These are phyloP conservation scores for Metarhizium rileyi DNA, from an alignment of 2,329 filamentous ascomycete genomes.

Conservation along the genomic window DNA sequence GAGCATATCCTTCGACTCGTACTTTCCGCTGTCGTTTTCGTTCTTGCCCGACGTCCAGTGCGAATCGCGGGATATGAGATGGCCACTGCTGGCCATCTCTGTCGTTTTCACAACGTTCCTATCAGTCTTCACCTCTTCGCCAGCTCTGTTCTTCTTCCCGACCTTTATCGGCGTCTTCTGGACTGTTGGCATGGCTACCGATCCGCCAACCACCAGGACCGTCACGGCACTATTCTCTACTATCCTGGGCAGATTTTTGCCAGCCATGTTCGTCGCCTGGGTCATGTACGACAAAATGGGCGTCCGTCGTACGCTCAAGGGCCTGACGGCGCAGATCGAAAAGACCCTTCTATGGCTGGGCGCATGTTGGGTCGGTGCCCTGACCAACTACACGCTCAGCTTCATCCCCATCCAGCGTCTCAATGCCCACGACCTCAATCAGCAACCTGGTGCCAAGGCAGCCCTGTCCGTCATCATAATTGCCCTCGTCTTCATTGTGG, in stretches of 20 bases:
- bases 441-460: conserved; percentile 80
- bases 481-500: conserved; percentile 55
- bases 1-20: conserved; percentile 73
- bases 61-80: conserved; percentile 67
- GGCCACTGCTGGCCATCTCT: conserved; percentile 75
- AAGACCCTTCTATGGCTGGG: conserved; percentile 88
- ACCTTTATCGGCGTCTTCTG: conserved; percentile 77
- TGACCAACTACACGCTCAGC: conserved; percentile 93
- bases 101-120: conserved; percentile 68
- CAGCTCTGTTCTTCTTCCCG: conserved; percentile 75
- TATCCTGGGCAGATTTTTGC: conserved; percentile 72
- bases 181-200: conserved; percentile 82
- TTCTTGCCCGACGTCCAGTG: conserved; percentile 61
- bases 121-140: conserved; percentile 71
- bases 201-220: conserved; percentile 62
- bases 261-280: conserved; percentile 77
- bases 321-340: conserved; percentile 74
- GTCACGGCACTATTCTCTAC: conserved; percentile 67
- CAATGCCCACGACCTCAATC: conserved; percentile 78
- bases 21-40: conserved; percentile 78
- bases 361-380: conserved; percentile 77
- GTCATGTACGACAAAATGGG: conserved; percentile 81
- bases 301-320: conserved; percentile 58
- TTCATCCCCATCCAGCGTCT: conserved; percentile 88
- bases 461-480: conserved; percentile 73